Evolutionary conservation across 352 stramenopile species (phyloP), one percentile per base, ranked within the genome.

Genomic region (Phytophthora rubi): DNA sequence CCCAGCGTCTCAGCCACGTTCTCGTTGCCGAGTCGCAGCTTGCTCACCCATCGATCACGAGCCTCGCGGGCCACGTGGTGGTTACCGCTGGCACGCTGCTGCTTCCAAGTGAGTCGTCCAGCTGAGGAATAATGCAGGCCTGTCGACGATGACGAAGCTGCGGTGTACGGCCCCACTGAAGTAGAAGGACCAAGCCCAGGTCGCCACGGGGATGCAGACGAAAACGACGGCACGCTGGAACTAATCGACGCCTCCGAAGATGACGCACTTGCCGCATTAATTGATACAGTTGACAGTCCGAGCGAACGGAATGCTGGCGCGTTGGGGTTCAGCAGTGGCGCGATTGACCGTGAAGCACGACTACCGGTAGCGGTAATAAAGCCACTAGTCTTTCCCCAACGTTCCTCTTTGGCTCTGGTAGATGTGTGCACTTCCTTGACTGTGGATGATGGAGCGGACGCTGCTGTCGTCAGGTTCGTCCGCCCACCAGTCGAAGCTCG

Each of bases 1-100:
- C 71, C 63, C 12, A 93, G 58, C 6, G 86, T 79, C 28, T 91
- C 79, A 0, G 77, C 68, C 16, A 89, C 75, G 10, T 75, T 79
- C 10, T 79, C 62, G 52, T 85, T 82, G 12, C 73, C 53, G 0
- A 84, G 70, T 13, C 71, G 62, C 13, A 88, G 51, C 16, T 83
- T 83, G 26, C 48, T 58, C 8, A 89, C 49, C 81, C 81, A 89
- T 49, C 81, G 72, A 42, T 80, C 65, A 1, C 72, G 81, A 21
- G 68, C 64, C 42, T 87, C 81, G 10, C 45, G 61, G 13, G 59
- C 70, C 0, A 73, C 54, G 64, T 75, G 58, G 37, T 70, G 44
- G 35, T 59, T 62, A 18, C 62, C 59, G 49, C 52, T 71, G n/a
- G 18, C 35, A 23, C 67, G 75, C 33, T 76, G 73, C 18, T 86